Percentiles rank a stretch among this genome's conserved stretches.
Conservation (phyloP, 2,329 filamentous ascomycete species). For the Plenodomus tracheiphilus region DNA sequence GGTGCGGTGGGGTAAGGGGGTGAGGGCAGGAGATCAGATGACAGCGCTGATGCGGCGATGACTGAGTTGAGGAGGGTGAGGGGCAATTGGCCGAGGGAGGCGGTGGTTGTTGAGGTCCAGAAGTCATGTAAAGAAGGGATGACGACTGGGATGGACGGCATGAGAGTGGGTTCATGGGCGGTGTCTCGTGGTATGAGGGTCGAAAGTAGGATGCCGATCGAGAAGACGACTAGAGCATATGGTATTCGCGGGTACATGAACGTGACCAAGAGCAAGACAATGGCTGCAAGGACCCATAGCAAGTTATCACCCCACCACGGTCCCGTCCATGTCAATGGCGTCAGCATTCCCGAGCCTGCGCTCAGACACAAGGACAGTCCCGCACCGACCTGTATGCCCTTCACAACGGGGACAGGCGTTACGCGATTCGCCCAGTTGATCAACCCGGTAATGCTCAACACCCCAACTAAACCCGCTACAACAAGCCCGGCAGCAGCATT, state of each 20-base stretch:
- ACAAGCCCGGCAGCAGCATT: slow-evolving; percentile 84
- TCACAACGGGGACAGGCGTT: slow-evolving; percentile 85
- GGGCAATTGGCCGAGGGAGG: slow-evolving; percentile 82
- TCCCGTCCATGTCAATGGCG: slow-evolving; percentile 67
- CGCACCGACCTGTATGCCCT: slow-evolving; percentile 92
- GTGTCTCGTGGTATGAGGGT: slow-evolving; percentile 42
- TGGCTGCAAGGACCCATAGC: slow-evolving; percentile 74
- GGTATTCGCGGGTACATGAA: slow-evolving; percentile 69
- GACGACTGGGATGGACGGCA: slow-evolving; percentile 57
- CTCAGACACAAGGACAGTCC: slow-evolving; percentile 81
- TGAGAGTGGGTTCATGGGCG: slow-evolving; percentile 39
- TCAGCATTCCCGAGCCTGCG: slow-evolving; percentile 68
- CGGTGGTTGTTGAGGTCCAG: slow-evolving; percentile 63
- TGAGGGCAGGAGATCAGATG: slow-evolving; percentile 73
- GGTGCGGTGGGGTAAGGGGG: slow-evolving; percentile 61
- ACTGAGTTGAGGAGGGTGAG: slow-evolving; percentile 92
- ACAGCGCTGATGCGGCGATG: slow-evolving; percentile 80
- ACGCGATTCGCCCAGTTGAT: slow-evolving; percentile 71
- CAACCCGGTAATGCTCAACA: slow-evolving; percentile 80
- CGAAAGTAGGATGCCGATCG: slow-evolving; percentile 69
- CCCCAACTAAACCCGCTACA: slow-evolving; percentile 71
- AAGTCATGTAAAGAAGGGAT: slow-evolving; percentile 53
- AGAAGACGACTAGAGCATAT: slow-evolving; percentile 75
- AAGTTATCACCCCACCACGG: slow-evolving; percentile 75
- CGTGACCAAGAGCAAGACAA: slow-evolving; percentile 70